These are phyloP conservation scores for Phytophthora tubulina DNA, from an alignment of 352 stramenopile species.

Conservation along the genomic window DNA sequence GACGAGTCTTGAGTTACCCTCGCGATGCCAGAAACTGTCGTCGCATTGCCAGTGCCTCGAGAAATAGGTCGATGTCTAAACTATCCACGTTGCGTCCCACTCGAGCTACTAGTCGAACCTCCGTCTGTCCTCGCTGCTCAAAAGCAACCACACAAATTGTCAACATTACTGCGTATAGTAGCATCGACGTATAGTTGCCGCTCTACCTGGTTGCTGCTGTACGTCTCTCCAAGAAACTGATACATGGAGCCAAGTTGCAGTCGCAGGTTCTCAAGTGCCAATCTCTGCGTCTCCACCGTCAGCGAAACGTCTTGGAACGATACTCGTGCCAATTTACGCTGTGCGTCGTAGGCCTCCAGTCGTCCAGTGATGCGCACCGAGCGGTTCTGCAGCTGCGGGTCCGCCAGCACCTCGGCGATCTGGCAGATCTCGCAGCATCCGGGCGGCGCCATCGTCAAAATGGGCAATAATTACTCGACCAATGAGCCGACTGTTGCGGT, in stretches of 20 bases:
- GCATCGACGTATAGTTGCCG: not conserved
- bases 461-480: too few relatives aligned
- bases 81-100: slow-evolving; percentile 83
- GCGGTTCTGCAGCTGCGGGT: slow-evolving; percentile 71
- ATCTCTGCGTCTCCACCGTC: slow-evolving; percentile 71
- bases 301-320: slow-evolving; percentile 76
- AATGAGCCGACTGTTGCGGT: too few relatives aligned
- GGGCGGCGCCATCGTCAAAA: slow-evolving; percentile 34
- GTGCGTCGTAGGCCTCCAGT: slow-evolving; percentile 74
- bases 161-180: not conserved
- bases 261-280: slow-evolving; percentile 60
- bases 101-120: slow-evolving; percentile 74
- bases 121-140: slow-evolving; percentile 25
- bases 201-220: slow-evolving; percentile 42
- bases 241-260: slow-evolving; percentile 82
- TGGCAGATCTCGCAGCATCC: slow-evolving; percentile 77
- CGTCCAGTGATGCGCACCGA: slow-evolving; percentile 82
- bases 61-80: slow-evolving; percentile 84
- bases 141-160: not conserved
- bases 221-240: slow-evolving; percentile 86
- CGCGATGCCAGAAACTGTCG: slow-evolving; percentile 74
- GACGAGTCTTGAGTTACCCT: slow-evolving; percentile 18
- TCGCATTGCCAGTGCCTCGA: slow-evolving; percentile 73
- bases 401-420: slow-evolving; percentile 79
- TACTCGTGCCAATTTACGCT: slow-evolving; percentile 50